Evolutionary conservation across 495 filamentous ascomycete genomes (phyloP), one percentile per base, ranked within the genome.

Genomic region (Penicillium bialowiezense): DNA sequence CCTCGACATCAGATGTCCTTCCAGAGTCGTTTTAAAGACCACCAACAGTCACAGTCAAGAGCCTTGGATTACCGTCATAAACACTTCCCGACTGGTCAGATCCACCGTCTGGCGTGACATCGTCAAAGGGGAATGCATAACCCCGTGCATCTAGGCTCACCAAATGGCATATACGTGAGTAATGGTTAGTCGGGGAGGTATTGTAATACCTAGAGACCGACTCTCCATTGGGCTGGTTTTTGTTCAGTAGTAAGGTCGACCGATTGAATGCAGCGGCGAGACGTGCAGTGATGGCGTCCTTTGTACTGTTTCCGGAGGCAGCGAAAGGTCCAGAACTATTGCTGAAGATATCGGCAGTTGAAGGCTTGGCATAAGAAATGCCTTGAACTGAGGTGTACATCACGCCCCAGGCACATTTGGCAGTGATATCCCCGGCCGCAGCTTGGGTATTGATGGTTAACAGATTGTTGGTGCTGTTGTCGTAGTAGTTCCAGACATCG

Each of bases 71-170:
- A 3, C 62, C 59, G 59, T 81, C 81, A 45, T 60, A 77, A n/a
- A 89, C 78, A 39, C 75, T 78, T 2, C 87, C 87, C 24, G 78
- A 79, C 52, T 84, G 82, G 64, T 89, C 83, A 12, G 62, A 52
- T 0, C 73, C 79, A 42, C 74, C 77, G 14, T 66, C 64, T 1
- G 84, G 76, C 17, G 75, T 74, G 3, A 90, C 87, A 64, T 91
- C 87, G 59, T 91, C 87, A 58, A 89, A 91, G 0, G 87, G 86
- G 56, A 90, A 90, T 2, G 86, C 84, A 68, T 90, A 91, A 2
- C 87, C 87, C 12, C 75, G 67, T 3, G 76, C 72, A 65, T 85
- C 84, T 6, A 80, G 51, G 51, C 82, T 84, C 32, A 74, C 75
- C 20, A 61, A 71, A 66, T 91, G 87, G 46, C 85, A 76, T 48